Evolutionary conservation across 2,329 filamentous ascomycete genomes (phyloP).

Genomic region (Penicillium olsonii): DNA sequence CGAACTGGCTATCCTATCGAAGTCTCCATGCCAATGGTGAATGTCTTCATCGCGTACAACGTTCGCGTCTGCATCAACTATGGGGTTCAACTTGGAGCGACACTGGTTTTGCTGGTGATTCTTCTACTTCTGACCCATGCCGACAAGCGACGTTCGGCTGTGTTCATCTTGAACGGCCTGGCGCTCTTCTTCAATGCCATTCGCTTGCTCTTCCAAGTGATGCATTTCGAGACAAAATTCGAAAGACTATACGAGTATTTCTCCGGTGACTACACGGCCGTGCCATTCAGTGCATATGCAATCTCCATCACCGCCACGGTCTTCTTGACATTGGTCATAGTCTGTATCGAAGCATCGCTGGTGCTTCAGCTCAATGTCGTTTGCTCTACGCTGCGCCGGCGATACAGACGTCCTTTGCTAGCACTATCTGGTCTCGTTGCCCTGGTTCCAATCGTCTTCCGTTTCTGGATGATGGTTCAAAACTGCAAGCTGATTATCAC

Average conservation of each 20-base stretch:
- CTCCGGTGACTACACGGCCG: conserved; percentile 54
- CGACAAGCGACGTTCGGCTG: conserved; percentile 63
- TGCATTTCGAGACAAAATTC: conserved; percentile 64
- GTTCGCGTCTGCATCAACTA: conserved; percentile 62
- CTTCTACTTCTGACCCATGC: conserved; percentile 67
- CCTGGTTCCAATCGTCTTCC: conserved; percentile 54
- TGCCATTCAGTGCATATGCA: conserved; percentile 49
- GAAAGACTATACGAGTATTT: conserved; percentile 63
- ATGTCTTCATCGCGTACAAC: conserved; percentile 51
- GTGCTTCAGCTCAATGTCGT: conserved; percentile 66
- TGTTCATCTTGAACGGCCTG: conserved; percentile 66
- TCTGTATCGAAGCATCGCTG: conserved; percentile 60
- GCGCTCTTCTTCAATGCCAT: conserved; percentile 63
- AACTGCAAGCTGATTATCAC: conserved; percentile 47
- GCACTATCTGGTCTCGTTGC: conserved; percentile 52
- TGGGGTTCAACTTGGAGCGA: conserved; percentile 69
- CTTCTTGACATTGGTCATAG: conserved; percentile 55
- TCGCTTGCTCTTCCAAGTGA: conserved; percentile 46
- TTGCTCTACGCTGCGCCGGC: conserved; percentile 51
- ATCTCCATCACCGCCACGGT: conserved; percentile 52
- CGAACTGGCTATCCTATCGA: conserved; percentile 47
- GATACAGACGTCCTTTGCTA: conserved; percentile 50
- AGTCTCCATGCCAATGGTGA: conserved; percentile 46
- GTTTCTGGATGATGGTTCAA: conserved; percentile 54
- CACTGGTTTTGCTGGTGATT: conserved; percentile 64